Evolutionary conservation across 2,329 filamentous ascomycete genomes (phyloP), one percentile per base, ranked within the genome.

Genomic region (Xylaria digitata): DNA sequence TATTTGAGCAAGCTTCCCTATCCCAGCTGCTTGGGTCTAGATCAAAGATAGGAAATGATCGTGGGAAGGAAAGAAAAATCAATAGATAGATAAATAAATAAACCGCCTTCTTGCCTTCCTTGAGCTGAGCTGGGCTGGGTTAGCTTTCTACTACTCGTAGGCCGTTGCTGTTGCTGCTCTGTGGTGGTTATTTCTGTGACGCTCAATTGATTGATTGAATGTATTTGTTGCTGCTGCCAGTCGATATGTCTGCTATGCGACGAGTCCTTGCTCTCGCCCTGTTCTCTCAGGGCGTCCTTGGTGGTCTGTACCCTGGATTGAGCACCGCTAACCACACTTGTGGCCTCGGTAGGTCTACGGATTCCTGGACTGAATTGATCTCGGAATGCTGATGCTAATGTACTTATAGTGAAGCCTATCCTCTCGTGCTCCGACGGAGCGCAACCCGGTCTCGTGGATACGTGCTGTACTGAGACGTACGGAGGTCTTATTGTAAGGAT

Each of bases 391-490:
- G 7, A 34, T 34, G 32, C 61, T 67, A 43, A 67, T 32, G 11
- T 30, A 43, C 54, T 53, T 53, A 45, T 70, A 78, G 75, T 69
- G 50, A 65, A 74, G 23, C 74, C 76, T 0, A 70, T 79, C 15
- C 78, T 85, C 37, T 88, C 85, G 1, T 87, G 86, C 77, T 85
- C 84, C 0, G 71, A 77, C 21, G 74, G 77, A 1, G 85, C 83
- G 6, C 76, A 78, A 26, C 81, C 80, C 1, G 77, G 72, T 40
- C 75, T 80, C 60, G 84, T 86, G 40, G 88, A 91, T 73, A 85
- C 85, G 0, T 91, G 89, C 82, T 91, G 89, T 72, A 82, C 82
- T 17, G 89, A 91, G 79, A 90, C 89, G 0, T 90, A 81, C 71
- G 89, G 89, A 32, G 89, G 89, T 3, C 81, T 91, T 5, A 74